Evolutionary conservation across 208 protist genomes (phyloP).

Genomic region (Trypanosoma theileri): DNA sequence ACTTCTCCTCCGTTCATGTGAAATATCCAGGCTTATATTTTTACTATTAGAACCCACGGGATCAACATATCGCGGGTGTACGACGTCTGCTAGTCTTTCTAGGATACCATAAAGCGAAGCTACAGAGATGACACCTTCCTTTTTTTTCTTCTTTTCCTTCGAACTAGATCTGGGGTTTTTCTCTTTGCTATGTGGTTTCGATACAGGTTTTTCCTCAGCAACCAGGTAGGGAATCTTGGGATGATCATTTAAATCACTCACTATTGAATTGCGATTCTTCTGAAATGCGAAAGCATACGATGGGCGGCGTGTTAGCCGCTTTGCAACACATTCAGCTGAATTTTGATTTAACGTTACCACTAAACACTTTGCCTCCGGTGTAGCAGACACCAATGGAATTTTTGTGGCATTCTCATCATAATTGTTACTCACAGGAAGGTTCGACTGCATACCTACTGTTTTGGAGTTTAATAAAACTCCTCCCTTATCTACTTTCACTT

Average conservation of each 20-base stretch:
- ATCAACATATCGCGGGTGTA: constrained; percentile 10
- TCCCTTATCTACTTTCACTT: no score
- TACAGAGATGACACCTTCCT: constrained; percentile 17
- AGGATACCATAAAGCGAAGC: constrained; percentile 27
- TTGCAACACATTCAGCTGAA: constrained; percentile 25
- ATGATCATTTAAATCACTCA: not conserved
- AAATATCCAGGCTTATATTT: not conserved
- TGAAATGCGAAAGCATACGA: not conserved
- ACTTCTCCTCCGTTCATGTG: not conserved
- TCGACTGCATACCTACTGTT: no score
- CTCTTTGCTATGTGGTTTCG: not conserved
- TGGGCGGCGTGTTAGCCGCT: constrained; percentile 22
- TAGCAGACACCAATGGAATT: not conserved
- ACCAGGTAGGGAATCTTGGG: not conserved
- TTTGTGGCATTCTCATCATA: no score
- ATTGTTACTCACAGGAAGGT: no score
- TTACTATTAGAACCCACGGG: constrained; percentile 2
- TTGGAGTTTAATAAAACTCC: no score
- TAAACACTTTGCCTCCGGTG: constrained; percentile 23
- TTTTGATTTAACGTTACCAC: constrained; percentile 22
- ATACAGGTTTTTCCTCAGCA: not conserved
- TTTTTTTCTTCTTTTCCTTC: not conserved
- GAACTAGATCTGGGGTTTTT: not conserved
- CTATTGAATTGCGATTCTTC: not conserved
- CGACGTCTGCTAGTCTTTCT: constrained; percentile 22